Base-by-base conservation (phyloP, 805 yeast species). In the Candida takata region DNA sequence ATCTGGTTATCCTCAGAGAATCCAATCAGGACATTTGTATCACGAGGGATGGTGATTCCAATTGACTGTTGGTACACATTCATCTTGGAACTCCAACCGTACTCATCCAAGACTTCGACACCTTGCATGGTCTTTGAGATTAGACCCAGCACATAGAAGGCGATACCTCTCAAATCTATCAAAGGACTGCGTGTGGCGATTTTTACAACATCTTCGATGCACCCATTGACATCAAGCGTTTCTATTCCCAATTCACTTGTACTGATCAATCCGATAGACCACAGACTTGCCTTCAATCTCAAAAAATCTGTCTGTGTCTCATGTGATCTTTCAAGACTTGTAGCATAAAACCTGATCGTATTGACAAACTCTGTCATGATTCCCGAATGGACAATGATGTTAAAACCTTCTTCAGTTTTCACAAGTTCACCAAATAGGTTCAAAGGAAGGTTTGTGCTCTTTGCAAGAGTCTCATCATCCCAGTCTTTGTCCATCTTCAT, bases 251-350 rank as follows among this genome's bases (percentile, higher is more conserved):
- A 61, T 8, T 71, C 70, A 1, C 86, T 73, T 1, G 87, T 73
- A 2, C 88, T 88, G 21, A 88, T 76, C 48, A 79, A 78, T 0
- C 96, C 97, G 24, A 85, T 66, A 2, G 94, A 79, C 97, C 97
- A 90, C 24, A 90, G 49, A 24, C 81, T 74, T 9, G 88, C 84
- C 51, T 84, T 85, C 18, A 90, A 56, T 42, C 68, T 69, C 8
- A 62, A 24, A 14, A 64, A 40, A 14, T 60, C 58, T 6, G 66
- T 65, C 6, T 52, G 26, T 9, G 35, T 38, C 7, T 43, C 48
- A 4, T 14, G 33, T 2, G 24, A 18, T 27, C 47, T 51, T 10
- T 46, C 51, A 5, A 56, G 33, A 8, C 43, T 43, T 14, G 50
- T 43, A 1, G 58, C 48, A 45, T 62, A 64, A 16, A 43, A 47